Conservation (phyloP, 108 stramenopile genomes). For the Licmophora abbreviata region DNA sequence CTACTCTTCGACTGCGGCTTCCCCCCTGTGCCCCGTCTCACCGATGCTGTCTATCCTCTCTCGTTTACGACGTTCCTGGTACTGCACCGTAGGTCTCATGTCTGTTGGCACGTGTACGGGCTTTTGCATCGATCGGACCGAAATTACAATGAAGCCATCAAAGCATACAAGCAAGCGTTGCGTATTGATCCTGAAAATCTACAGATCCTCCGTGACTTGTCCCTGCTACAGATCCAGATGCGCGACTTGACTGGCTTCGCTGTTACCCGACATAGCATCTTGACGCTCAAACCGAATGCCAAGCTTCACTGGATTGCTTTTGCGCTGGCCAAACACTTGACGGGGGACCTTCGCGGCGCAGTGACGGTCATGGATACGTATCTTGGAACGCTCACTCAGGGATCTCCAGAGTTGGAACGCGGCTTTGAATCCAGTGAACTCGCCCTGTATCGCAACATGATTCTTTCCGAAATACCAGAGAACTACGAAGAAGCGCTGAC, state of each 20-base stretch:
- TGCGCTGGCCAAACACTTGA: slow-evolving; percentile 86
- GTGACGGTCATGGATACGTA: slow-evolving; percentile 86
- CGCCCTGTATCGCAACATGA: slow-evolving; percentile 80
- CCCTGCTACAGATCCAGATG: slow-evolving; percentile 88
- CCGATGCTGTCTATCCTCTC: not conserved
- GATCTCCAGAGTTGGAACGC: slow-evolving; percentile 50
- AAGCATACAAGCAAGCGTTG: slow-evolving; percentile 97
- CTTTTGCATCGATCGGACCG: slow-evolving; percentile 90
- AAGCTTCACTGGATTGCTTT: slow-evolving; percentile 93
- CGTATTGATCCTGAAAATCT: slow-evolving; percentile 86
- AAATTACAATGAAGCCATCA: slow-evolving; percentile 95
- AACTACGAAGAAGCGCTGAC: slow-evolving; percentile 72
- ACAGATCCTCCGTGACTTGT: slow-evolving; percentile 93
- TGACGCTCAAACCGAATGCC: slow-evolving; percentile 73
- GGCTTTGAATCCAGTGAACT: slow-evolving; percentile 90
- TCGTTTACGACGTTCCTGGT: slow-evolving; percentile 1
- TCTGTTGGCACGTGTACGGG: slow-evolving; percentile 99
- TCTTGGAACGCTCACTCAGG: slow-evolving; percentile 60
- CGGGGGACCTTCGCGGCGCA: slow-evolving; percentile 71
- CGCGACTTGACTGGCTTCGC: slow-evolving; percentile 88
- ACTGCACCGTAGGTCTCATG: slow-evolving; percentile 65
- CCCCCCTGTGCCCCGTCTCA: not conserved
- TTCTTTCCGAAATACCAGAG: slow-evolving; percentile 72
- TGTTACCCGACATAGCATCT: slow-evolving; percentile 77
- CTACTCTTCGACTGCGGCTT: not conserved